Percentiles rank a stretch among this genome's conserved stretches.
Evolutionary conservation across 2,329 filamentous ascomycete genomes (phyloP).

Genomic region (Phialocephala subalpina): DNA sequence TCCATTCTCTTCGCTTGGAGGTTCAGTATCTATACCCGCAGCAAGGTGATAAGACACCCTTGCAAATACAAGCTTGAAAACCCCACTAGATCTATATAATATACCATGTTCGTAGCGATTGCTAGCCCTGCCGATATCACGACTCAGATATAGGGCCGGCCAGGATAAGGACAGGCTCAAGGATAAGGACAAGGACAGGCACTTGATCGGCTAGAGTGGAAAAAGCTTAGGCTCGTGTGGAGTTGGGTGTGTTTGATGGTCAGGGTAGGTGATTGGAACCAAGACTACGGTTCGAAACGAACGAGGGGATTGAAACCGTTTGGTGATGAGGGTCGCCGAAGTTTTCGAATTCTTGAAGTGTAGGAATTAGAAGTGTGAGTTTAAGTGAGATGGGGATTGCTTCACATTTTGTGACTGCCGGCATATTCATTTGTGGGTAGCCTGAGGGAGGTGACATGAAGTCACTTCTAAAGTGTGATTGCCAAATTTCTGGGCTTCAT

Average conservation of each 20-base stretch:
- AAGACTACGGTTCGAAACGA: conserved; percentile 23
- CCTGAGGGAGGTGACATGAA: background rate
- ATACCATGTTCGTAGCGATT: background rate
- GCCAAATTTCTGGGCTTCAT: background rate
- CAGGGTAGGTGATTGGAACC: conserved; percentile 16
- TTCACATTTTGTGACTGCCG: conserved; percentile 9
- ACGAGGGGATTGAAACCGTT: background rate
- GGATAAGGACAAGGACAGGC: background rate
- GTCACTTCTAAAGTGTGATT: background rate
- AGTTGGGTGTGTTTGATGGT: background rate
- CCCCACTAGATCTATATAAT: background rate
- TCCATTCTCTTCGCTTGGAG: no score
- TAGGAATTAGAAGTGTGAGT: background rate
- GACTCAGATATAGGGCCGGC: conserved; percentile 2
- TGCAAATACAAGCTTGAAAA: background rate
- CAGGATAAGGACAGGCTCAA: background rate
- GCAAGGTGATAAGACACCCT: background rate
- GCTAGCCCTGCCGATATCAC: background rate
- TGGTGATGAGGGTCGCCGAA: background rate
- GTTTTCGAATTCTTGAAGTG: background rate
- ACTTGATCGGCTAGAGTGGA: background rate
- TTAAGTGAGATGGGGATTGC: background rate
- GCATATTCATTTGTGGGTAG: background rate
- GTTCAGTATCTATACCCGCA: background rate
- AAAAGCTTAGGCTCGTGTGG: conserved; percentile 13